A percentile compares a stretch with the other conserved stretches of the same genome.
Evolutionary conservation across 257 asterid species (phyloP).

Genomic region (Gynochthodes officinalis): DNA sequence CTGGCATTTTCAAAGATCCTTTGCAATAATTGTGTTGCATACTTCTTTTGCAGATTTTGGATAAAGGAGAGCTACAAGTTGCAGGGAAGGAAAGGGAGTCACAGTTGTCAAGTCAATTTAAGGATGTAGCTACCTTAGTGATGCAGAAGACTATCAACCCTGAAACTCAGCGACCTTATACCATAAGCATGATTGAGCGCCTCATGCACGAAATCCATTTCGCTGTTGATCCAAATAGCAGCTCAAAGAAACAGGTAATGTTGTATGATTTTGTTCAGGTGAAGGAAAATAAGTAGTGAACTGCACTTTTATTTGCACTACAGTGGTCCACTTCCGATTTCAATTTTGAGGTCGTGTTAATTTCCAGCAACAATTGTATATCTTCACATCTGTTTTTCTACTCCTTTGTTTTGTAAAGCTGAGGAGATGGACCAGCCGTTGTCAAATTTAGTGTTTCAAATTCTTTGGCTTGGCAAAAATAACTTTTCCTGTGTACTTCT

Average conservation of each 20-base stretch:
- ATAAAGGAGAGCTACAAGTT: constrained; percentile 94
- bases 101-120: constrained; percentile 79
- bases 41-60: constrained; percentile 65
- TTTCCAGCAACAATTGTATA: not conserved
- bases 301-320: not conserved
- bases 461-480: not conserved
- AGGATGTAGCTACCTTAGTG: constrained; percentile 88
- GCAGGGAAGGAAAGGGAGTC: constrained; percentile 99
- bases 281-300: not conserved
- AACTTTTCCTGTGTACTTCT: not conserved
- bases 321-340: not conserved
- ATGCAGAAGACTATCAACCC: constrained; percentile 94
- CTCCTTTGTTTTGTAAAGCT: not conserved
- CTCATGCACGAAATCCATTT: constrained; percentile 94
- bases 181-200: constrained; percentile 95
- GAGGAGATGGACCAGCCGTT: too few relatives aligned
- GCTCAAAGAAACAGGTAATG: constrained; percentile 91
- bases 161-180: constrained; percentile 87
- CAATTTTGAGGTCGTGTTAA: not conserved
- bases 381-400: not conserved
- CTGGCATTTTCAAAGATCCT: not conserved
- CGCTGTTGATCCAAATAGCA: constrained; percentile 85
- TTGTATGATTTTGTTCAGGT: not conserved
- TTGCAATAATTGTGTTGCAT: not conserved
- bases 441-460: not conserved